These are phyloP conservation scores for Pseudocercospora ulei DNA, from an alignment of 2,329 filamentous ascomycete genomes.

Conservation along the genomic window DNA sequence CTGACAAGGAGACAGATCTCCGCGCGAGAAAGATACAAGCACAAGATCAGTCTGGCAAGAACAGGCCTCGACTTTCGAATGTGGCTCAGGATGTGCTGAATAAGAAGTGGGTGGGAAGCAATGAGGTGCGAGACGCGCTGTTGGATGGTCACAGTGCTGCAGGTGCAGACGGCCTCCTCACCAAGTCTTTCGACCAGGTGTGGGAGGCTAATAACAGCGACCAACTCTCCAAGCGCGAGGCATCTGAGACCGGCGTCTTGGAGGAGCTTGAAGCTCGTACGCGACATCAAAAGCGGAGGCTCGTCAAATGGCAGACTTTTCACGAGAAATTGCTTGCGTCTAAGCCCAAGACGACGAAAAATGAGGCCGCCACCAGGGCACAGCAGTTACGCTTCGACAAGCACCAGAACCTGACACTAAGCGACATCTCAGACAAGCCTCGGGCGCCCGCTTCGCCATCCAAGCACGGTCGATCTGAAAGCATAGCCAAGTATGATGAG, in stretches of 20 bases:
- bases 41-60: slow-evolving; percentile 15
- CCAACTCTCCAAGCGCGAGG: slow-evolving; percentile 41
- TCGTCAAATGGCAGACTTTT: slow-evolving; percentile 67
- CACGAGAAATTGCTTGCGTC: slow-evolving; percentile 35
- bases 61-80: slow-evolving; percentile 24
- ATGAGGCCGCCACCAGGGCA: slow-evolving; percentile 8
- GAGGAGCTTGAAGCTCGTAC: slow-evolving; percentile 63
- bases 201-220: slow-evolving; percentile 53
- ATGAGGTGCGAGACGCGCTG: slow-evolving; percentile 62
- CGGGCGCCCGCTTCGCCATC: slow-evolving; percentile 13
- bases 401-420: slow-evolving; percentile 27
- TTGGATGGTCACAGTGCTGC: slow-evolving; percentile 55
- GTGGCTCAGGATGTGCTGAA: slow-evolving; percentile 51
- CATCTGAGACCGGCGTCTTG: slow-evolving; percentile 47
- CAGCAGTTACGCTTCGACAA: slow-evolving; percentile 26
- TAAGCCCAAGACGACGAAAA: slow-evolving; percentile 15
- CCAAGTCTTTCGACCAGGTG: slow-evolving; percentile 55
- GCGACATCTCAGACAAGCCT: slow-evolving; percentile 21
- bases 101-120: slow-evolving; percentile 69
- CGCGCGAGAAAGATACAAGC: slow-evolving; percentile 41
- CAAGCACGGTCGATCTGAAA: slow-evolving; percentile 15
- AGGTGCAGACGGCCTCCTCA: slow-evolving; percentile 53
- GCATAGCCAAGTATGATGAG: slow-evolving; percentile 29
- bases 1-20: slow-evolving; percentile 41
- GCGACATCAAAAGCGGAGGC: slow-evolving; percentile 54